Evolutionary conservation across 2,329 filamentous ascomycete species (phyloP), one percentile per base, ranked within the genome.

Genomic region (Cladosporium sp.): DNA sequence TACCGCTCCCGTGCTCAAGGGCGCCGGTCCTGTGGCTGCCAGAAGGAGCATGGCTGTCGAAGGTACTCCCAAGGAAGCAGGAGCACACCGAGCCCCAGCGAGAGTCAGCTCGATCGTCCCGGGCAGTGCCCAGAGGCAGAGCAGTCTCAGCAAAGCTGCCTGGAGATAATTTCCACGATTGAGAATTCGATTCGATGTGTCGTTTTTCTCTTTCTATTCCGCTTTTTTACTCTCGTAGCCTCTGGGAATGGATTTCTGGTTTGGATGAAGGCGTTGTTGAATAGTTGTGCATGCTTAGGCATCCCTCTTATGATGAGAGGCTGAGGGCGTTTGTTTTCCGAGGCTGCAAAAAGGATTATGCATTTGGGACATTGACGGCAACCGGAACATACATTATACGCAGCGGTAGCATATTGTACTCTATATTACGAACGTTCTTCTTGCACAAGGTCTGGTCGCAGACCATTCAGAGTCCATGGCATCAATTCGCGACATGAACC

Each of bases 1-100:
- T 38, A 83, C 71, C 32, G 80, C 86, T 21, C 84, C 87, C 1
- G 82, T 90, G 32, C 82, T 84, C 71, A 90, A 90, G 74, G 77
- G 77, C 47, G 81, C 78, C 5, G 78, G 72, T 24, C 74, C 72
- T 14, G 70, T 77, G 65, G 74, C 77, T 47, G 79, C 77, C 11
- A 79, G 78, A 3, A 74, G 79, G 71, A 75, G 67, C 28, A 71
- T 71, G 69, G 38, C 30, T 47, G 57, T 60, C 5, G 64, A 65
- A 21, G 64, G 65, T n/a, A 68, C 61, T 26, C 66, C 66, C 30
- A 64, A 51, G 21, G 66, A 68, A 24, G 30, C 21, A 1, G 51
- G 34, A 18, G 38, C 32, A 8, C 49, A 52, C 44, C 30, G 41
- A 54, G 44, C 41, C 36, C 61, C 61, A 3, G 63, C 59, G 4